Evolutionary conservation across 2,329 filamentous ascomycete species (phyloP), one percentile per base, ranked within the genome.

Genomic region (Alternaria novae-zelandiae): DNA sequence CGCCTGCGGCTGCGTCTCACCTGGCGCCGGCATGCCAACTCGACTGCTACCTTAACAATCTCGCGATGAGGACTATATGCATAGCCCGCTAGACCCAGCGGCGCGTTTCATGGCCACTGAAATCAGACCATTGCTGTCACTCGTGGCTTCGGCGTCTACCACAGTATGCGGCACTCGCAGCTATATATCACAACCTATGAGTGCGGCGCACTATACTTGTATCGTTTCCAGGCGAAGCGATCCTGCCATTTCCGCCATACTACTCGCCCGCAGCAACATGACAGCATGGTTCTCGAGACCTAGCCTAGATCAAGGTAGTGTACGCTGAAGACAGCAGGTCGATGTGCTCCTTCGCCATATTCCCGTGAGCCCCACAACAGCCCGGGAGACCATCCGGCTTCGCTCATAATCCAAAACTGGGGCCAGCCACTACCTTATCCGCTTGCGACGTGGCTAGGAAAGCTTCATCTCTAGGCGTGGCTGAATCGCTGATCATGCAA

Each of bases 401-500:
- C 21, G 59, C 57, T 64, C 49, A 17, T 17, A 41, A 41, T 20
- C 44, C 53, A 54, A 59, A 58, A 57, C 53, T 41, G 59, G 32
- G 57, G 53, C 65, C 54, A 63, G 61, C 59, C 57, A 64, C 54
- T 61, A 45, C 36, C 53, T 47, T 54, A 45, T 45, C 57, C 56
- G 44, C 32, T 57, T 59, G 56, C 55, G 47, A 60, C 60, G 57
- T 63, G 55, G 62, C 58, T 67, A 60, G 60, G 28, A 53, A 65
- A 57, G 61, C 61, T 61, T 57, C 60, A 53, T 53, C 41, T 43
- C 46, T 30, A 44, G 54, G 25, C 36, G 60, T 68, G 66, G 60
- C 60, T 66, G 60, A 64, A 58, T 68, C 63, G 60, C 60, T 66
- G 60, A 64, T 60, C 20, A 28, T 54, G 53, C 50, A 53, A 58